Evolutionary conservation across 192 early-diverging fungal genomes (phyloP).

Genomic region (Coemansia sp.): DNA sequence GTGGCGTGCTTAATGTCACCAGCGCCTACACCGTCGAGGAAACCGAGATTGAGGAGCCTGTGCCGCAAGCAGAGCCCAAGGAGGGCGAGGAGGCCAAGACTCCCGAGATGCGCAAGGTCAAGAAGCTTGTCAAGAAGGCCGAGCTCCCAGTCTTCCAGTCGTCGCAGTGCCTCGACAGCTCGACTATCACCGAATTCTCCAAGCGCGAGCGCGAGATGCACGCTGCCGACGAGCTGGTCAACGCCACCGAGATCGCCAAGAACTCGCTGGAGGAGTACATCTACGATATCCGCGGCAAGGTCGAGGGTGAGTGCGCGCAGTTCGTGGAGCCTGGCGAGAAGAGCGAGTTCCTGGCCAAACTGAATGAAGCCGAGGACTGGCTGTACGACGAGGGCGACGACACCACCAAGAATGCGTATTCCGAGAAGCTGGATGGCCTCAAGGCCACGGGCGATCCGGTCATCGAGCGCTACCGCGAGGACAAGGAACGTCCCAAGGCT

Average conservation of each 20-base stretch:
- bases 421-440: conserved; percentile 77
- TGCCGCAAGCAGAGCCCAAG: conserved; percentile 60
- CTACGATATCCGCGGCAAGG: conserved; percentile 90
- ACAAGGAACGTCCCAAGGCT: conserved; percentile 83
- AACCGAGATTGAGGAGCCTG: conserved; percentile 77
- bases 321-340: conserved; percentile 76
- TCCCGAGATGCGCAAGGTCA: conserved; percentile 75
- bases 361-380: conserved; percentile 94
- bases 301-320: conserved; percentile 71
- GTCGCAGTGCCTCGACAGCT: conserved; percentile 62
- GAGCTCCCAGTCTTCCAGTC: conserved; percentile 74
- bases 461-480: conserved; percentile 77
- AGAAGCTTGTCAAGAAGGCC: conserved; percentile 89
- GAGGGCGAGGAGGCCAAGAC: conserved; percentile 63
- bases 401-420: conserved; percentile 86
- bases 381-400: conserved; percentile 97
- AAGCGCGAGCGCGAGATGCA: conserved; percentile 87
- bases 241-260: conserved; percentile 91
- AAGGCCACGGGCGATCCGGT: conserved; percentile 84
- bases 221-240: conserved; percentile 82
- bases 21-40: conserved; percentile 89
- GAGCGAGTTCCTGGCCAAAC: conserved; percentile 65
- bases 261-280: conserved; percentile 99
- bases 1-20: conserved; percentile 81
- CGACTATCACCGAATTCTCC: conserved; percentile 65